phyloP scores from a whole-genome alignment of 768 basidiomycete species.

The Trametes elegans region DNA sequence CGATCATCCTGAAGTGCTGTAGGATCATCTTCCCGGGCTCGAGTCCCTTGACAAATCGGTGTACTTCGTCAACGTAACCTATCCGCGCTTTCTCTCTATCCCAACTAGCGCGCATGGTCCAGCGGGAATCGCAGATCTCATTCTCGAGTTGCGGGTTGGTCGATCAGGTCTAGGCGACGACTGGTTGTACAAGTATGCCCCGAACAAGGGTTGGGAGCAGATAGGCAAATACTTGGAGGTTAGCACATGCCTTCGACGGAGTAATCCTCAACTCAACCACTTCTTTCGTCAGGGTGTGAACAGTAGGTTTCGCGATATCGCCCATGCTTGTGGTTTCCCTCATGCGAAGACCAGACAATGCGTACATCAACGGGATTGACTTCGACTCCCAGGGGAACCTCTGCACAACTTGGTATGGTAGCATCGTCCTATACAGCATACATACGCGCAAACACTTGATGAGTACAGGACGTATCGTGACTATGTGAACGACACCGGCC shows the following conservation, averaged over 20 bases:
- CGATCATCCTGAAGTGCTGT: background rate
- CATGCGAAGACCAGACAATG: too few species aligned
- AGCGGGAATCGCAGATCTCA: constrained; percentile 25
- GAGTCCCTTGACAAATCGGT: constrained; percentile 30
- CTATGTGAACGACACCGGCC: constrained; percentile 38
- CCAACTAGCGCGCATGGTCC: background rate
- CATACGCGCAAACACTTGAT: background rate
- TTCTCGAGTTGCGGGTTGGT: constrained; percentile 36
- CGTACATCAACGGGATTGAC: constrained; percentile 39
- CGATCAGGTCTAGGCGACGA: constrained; percentile 38
- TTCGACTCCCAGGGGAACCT: constrained; percentile 32
- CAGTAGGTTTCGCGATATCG: constrained; percentile 24
- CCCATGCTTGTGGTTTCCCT: too few species aligned
- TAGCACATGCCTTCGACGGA: background rate
- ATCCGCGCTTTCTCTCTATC: constrained; percentile 32
- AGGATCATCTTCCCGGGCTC: constrained; percentile 36
- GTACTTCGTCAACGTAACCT: constrained; percentile 37
- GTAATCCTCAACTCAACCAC: too few species aligned
- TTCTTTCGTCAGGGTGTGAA: constrained; percentile 31
- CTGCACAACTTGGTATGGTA: constrained; percentile 32
- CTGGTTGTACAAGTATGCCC: constrained; percentile 36
- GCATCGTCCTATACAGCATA: background rate
- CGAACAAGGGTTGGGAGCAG: constrained; percentile 29
- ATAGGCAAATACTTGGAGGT: constrained; percentile 37
- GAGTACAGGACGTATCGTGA: constrained; percentile 36